These are phyloP conservation scores for Paramecium sonneborni DNA, from an alignment of 73 alveolate genomes.

Conservation along the genomic window DNA sequence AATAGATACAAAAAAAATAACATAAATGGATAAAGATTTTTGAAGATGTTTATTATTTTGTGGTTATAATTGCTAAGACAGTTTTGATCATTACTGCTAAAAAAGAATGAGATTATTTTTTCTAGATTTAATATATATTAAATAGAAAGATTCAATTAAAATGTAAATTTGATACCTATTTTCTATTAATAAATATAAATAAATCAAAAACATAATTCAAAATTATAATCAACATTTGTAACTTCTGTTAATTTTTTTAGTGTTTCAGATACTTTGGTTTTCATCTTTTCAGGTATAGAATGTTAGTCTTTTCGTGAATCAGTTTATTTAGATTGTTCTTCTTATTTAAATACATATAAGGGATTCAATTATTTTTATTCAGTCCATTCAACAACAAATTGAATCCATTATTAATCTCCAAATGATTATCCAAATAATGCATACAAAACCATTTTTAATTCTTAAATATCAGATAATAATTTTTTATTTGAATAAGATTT, in stretches of 20 bases:
- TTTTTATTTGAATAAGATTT: conserved; percentile 32
- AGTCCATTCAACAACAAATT: conserved; percentile 46
- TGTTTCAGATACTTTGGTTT: neutral
- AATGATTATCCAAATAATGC: conserved; percentile 32
- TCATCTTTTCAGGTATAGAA: neutral
- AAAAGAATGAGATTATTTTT: too few species aligned
- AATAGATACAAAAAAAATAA: too few species aligned
- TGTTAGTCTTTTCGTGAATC: neutral
- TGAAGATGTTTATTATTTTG: too few species aligned
- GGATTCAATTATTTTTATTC: conserved; percentile 33
- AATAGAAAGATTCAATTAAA: too few species aligned
- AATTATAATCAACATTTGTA: conserved; percentile 47
- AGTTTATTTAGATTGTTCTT: neutral
- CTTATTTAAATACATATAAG: neutral
- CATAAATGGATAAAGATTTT: too few species aligned
- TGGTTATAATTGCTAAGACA: too few species aligned
- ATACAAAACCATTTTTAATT: conserved; percentile 45
- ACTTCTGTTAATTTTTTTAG: conserved; percentile 13
- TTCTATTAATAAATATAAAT: neutral
- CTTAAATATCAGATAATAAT: conserved; percentile 13
- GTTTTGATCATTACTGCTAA: too few species aligned
- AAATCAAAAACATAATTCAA: neutral
- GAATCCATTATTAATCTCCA: conserved; percentile 46
- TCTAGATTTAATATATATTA: too few species aligned
- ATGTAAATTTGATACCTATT: too few species aligned